Evolutionary conservation across 2,329 filamentous ascomycete genomes (phyloP).

Genomic region (Plenodomus biglobosus): DNA sequence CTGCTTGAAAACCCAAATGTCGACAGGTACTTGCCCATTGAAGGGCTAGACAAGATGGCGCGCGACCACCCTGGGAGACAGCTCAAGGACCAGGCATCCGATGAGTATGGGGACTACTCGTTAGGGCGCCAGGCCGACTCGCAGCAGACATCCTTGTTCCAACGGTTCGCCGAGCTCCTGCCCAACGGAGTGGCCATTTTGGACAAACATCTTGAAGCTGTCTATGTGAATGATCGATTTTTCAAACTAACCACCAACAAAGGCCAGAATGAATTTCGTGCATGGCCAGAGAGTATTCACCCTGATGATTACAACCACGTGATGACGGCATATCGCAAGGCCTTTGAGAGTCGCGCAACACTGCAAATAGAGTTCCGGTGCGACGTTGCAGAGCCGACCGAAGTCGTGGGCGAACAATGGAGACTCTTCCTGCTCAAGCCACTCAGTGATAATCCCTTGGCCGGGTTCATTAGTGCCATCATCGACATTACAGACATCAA

Average conservation of each 20-base stretch:
- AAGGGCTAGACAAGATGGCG: constrained; percentile 26
- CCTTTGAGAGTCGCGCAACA: constrained; percentile 43
- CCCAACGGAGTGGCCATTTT: constrained; percentile 52
- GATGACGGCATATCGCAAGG: constrained; percentile 48
- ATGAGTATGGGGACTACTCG: neutral
- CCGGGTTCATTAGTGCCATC: constrained; percentile 51
- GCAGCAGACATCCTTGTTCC: constrained; percentile 48
- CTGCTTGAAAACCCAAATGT: constrained; percentile 23
- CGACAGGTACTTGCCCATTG: constrained; percentile 29
- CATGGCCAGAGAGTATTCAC: constrained; percentile 52
- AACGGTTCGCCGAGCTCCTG: constrained; percentile 49
- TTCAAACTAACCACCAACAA: constrained; percentile 50
- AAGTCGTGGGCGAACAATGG: constrained; percentile 38
- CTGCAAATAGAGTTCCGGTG: constrained; percentile 50
- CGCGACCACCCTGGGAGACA: constrained; percentile 11
- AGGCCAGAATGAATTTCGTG: constrained; percentile 45
- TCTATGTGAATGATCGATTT: constrained; percentile 52
- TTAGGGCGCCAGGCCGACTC: constrained; percentile 23
- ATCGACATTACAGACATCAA: constrained; percentile 53
- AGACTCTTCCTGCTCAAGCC: constrained; percentile 48
- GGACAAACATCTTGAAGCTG: constrained; percentile 47
- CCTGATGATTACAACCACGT: constrained; percentile 49
- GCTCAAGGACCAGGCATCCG: constrained; percentile 9
- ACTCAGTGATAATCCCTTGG: constrained; percentile 46
- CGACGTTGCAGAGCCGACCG: constrained; percentile 32